Evolutionary conservation across 768 basidiomycete genomes (phyloP).

Genomic region (Psilocybe cyanescens): DNA sequence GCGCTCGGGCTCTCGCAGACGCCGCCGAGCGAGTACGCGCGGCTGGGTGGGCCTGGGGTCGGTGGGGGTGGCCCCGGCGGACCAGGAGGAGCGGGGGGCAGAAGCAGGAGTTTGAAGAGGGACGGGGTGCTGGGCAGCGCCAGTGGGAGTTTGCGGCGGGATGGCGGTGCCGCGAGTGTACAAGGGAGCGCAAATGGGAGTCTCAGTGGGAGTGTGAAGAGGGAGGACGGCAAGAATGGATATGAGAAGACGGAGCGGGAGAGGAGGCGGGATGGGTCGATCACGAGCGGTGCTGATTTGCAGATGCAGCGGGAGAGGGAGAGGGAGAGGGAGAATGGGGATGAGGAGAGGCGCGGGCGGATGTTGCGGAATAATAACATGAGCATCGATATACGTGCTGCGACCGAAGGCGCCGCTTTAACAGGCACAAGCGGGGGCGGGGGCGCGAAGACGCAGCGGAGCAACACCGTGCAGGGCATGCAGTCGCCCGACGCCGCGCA

Average conservation of each 20-base stretch:
- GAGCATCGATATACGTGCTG: background rate
- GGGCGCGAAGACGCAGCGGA: constrained; percentile 39
- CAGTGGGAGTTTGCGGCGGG: background rate
- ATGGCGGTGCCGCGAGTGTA: background rate
- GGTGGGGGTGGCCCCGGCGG: constrained; percentile 21
- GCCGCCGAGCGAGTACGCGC: constrained; percentile 39
- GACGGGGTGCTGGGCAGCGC: background rate
- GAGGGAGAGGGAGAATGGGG: constrained; percentile 32
- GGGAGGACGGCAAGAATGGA: constrained; percentile 23
- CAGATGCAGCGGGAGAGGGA: constrained; percentile 22
- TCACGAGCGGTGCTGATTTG: constrained; percentile 21
- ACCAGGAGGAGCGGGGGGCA: constrained; percentile 30
- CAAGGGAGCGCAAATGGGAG: constrained; percentile 29
- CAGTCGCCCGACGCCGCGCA: constrained; percentile 34
- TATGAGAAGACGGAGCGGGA: constrained; percentile 29
- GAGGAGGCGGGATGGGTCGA: constrained; percentile 14
- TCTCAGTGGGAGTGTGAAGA: constrained; percentile 20
- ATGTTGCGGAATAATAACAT: background rate
- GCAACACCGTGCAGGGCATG: constrained; percentile 53
- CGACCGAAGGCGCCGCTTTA: background rate
- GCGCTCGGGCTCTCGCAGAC: constrained; percentile 48
- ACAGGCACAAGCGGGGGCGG: constrained; percentile 14
- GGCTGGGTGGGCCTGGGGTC: constrained; percentile 43
- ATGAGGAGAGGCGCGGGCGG: background rate
- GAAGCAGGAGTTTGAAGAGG: constrained; percentile 30